A percentile compares a stretch with the other conserved stretches of the same genome.
These are phyloP conservation scores for Lentinula aciculospora DNA, from an alignment of 768 basidiomycete genomes.

Conservation along the genomic window DNA sequence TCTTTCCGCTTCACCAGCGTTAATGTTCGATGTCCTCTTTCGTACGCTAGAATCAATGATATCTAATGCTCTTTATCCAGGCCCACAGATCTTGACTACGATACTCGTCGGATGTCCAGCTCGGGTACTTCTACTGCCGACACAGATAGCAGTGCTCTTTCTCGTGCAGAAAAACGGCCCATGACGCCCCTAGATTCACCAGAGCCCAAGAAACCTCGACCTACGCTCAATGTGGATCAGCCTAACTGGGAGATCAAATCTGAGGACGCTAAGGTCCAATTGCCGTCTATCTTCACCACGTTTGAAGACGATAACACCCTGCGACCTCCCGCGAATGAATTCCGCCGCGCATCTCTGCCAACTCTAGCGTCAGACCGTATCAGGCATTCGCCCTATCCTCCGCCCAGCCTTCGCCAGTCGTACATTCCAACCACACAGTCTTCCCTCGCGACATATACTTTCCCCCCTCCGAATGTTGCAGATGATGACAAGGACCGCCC, in stretches of 20 bases:
- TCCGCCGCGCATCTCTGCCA: slow-evolving; percentile 61
- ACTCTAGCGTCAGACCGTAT: slow-evolving; percentile 52
- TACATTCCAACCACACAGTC: slow-evolving; percentile 33
- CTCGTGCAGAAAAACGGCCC: slow-evolving; percentile 55
- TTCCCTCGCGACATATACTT: slow-evolving; percentile 44
- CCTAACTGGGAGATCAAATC: slow-evolving; percentile 30
- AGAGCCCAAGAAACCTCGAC: slow-evolving; percentile 43
- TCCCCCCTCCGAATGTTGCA: slow-evolving; percentile 43
- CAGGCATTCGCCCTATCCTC: slow-evolving; percentile 54
- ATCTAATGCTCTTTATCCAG: slow-evolving; percentile 16
- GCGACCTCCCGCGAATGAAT: slow-evolving; percentile 29
- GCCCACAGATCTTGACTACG: slow-evolving; percentile 50
- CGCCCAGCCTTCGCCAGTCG: slow-evolving; percentile 37
- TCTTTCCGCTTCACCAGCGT: slow-evolving; percentile 37
- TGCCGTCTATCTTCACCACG: slow-evolving; percentile 69
- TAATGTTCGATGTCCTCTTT: slow-evolving; percentile 30
- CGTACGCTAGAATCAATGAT: background rate
- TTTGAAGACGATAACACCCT: slow-evolving; percentile 54
- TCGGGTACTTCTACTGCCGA: slow-evolving; percentile 66
- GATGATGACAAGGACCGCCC: slow-evolving; percentile 37
- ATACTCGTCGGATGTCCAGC: slow-evolving; percentile 70
- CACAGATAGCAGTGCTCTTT: slow-evolving; percentile 57
- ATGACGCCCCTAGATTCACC: slow-evolving; percentile 47
- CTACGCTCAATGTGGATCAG: slow-evolving; percentile 28
- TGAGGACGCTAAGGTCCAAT: slow-evolving; percentile 52